phyloP scores from a whole-genome alignment of 495 filamentous ascomycete genomes.

The Parathielavia hyrcaniae region DNA sequence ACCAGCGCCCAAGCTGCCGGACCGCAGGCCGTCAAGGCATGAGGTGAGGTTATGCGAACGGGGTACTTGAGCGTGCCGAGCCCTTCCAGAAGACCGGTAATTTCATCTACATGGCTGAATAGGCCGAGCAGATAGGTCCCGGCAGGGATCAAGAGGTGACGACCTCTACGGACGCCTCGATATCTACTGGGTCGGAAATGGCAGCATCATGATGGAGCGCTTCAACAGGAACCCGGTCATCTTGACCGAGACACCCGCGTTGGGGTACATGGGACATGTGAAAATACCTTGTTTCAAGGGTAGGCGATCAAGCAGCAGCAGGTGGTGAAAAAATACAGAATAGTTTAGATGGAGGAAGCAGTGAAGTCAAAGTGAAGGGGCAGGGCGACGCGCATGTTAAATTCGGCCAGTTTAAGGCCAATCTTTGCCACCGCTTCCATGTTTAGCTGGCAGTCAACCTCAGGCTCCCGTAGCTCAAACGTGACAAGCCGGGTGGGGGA shows the following conservation, averaged over 20 bases:
- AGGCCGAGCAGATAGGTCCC: conserved; percentile 24
- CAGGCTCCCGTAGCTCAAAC: no score
- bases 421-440: not conserved
- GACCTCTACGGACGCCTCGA: conserved; percentile 21
- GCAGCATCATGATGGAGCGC: not conserved
- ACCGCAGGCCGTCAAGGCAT: conserved; percentile 23
- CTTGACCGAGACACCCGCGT: no score
- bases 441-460: no score
- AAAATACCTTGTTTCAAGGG: no score
- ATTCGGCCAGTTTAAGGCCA: not conserved
- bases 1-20: conserved; percentile 36
- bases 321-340: not conserved
- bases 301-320: no score
- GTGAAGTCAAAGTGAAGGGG: not conserved
- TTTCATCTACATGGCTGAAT: conserved; percentile 20
- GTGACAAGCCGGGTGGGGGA: no score
- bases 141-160: conserved; percentile 23
- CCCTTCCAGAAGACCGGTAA: conserved; percentile 14
- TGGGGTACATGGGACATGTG: no score
- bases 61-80: not conserved
- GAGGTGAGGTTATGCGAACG: not conserved
- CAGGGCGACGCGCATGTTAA: not conserved
- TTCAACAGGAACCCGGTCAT: no score
- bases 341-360: not conserved
- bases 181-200: conserved; percentile 20